Base-by-base conservation (phyloP, 148 eudicot genomes). In the Cornus suecica region DNA sequence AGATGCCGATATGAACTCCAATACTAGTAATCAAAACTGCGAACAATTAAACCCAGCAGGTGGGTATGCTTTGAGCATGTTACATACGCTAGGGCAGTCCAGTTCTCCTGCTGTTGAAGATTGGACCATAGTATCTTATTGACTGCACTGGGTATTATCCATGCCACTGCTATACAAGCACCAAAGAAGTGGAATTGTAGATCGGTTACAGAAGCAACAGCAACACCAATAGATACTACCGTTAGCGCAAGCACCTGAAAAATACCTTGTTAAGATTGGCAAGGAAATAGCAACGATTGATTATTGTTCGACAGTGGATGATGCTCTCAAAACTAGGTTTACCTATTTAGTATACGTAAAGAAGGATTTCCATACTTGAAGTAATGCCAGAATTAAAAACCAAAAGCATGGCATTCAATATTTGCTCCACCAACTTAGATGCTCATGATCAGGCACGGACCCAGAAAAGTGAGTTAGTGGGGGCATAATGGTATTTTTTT, bases 31-130 rank as follows among this genome's bases (percentile, higher is more conserved):
- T 25, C 8, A 70, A 67, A n/a, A 72, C 29, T 23, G 25, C 6
- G 74, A 70, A 73, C 34, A 11, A 13, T 25, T 45, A 79, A 69
- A 48, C 0, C 42, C 42, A 11, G 18, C 45, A 69, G 27, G 62
- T 45, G 26, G 26, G 66, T 30, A 16, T 61, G 32, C 31, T 16
- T 22, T 75, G 34, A 45, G 62, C 16, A 66, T 25, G 51, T 16
- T 31, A 83, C 97, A 77, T 90, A 93, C 98, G 92, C 98, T 78
- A 93, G 82, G 71, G 98, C 98, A 37, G 89, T 93, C 98, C 98
- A 93, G 76, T 88, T 93, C 58, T 93, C 97, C 42, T 86, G 92
- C 61, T 93, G 97, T 83, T 93, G 98, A 84, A 93, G 88, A 88
- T 85, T 93, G 78, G 98, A 93, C 98, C 98, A 93, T 82, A 93